A percentile compares a stretch with the other conserved stretches of the same genome.
Evolutionary conservation across 23 red algal species (phyloP).

Genomic region (Cyanidioschyzon merolae): DNA sequence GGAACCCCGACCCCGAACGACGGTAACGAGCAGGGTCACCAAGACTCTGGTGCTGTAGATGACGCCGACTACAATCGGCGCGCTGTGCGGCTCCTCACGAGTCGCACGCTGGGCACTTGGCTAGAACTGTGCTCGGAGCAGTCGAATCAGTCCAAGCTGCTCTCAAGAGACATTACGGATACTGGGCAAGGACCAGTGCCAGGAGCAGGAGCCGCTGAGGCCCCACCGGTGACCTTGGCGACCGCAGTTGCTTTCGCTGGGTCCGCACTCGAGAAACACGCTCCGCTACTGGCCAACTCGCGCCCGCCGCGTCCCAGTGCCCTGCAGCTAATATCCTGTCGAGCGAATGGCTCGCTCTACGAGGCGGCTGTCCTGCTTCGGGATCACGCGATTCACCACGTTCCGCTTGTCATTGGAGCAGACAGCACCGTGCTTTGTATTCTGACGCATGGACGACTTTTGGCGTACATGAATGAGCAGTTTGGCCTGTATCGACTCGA

Average conservation of each 20-base stretch:
- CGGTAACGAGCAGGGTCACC: neutral
- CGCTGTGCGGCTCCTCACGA: neutral
- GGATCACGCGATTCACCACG: constrained; percentile 22
- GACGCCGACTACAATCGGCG: constrained; percentile 3
- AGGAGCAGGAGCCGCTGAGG: neutral
- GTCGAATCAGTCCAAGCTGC: neutral
- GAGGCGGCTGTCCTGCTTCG: constrained; percentile 16
- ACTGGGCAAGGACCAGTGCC: neutral
- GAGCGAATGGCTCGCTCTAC: constrained; percentile 26
- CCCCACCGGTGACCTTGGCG: neutral
- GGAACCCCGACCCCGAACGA: neutral
- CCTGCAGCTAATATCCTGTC: neutral
- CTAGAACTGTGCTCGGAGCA: neutral
- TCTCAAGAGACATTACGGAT: neutral
- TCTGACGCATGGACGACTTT: constrained; percentile 13
- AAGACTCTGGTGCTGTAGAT: neutral
- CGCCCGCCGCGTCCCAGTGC: neutral
- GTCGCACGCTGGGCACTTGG: neutral
- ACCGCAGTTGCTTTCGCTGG: neutral
- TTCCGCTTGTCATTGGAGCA: constrained; percentile 12
- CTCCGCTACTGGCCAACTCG: neutral
- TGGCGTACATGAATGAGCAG: constrained; percentile 23
- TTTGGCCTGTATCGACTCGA: neutral
- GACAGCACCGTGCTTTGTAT: constrained; percentile 19
- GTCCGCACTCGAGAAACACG: neutral